Conservation (phyloP, 495 filamentous ascomycete genomes). For the Tuber magnatum region DNA sequence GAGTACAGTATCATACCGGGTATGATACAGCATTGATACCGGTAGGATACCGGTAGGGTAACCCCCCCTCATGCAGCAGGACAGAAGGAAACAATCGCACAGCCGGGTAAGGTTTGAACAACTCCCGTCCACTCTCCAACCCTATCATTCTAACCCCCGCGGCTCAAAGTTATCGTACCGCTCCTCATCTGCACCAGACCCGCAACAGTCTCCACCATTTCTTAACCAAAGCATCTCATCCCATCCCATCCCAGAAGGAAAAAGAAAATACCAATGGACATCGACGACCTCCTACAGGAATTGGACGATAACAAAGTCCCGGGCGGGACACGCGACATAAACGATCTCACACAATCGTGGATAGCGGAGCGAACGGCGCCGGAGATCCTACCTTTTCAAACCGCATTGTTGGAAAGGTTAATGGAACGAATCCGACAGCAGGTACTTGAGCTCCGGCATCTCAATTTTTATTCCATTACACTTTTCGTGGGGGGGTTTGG, state of each 20-base stretch:
- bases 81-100: background rate
- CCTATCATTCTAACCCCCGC: background rate
- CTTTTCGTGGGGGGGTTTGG: background rate
- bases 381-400: constrained; percentile 68
- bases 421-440: constrained; percentile 64
- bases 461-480: background rate
- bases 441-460: constrained; percentile 44
- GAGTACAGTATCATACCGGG: no score
- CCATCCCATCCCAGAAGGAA: background rate
- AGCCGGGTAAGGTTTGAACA: background rate
- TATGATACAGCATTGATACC: no score
- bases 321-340: constrained; percentile 67
- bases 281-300: constrained; percentile 70
- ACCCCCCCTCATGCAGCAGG: background rate
- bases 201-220: background rate
- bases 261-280: constrained; percentile 59
- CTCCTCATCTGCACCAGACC: background rate
- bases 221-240: background rate
- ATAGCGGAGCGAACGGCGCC: constrained; percentile 81
- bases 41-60: background rate
- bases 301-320: constrained; percentile 58
- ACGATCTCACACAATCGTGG: constrained; percentile 85
- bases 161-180: background rate
- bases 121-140: background rate
- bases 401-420: constrained; percentile 63